Base-by-base conservation (phyloP, 2,329 filamentous ascomycete species). In the Macrophomina tecta region DNA sequence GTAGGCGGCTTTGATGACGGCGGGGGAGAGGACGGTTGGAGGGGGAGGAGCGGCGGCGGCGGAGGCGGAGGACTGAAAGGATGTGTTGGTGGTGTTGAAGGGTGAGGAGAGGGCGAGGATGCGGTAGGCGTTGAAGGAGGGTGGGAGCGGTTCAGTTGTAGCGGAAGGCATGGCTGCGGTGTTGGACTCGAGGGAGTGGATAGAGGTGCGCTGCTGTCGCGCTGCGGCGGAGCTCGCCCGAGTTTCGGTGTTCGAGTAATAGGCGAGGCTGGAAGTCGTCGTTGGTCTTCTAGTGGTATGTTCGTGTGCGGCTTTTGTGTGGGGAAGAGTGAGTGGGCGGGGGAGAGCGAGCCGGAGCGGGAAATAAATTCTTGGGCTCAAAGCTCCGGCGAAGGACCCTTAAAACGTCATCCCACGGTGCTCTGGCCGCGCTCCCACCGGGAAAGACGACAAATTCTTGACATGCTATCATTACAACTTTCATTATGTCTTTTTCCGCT, bases 1-100 rank as follows among this genome's bases (percentile, higher is more conserved):
- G 73, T 89, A 89, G 9, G 87, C 87, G 14, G 40, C 38, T 42
- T 68, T 70, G 42, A 71, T 36, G 11, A 34, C 52, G 40, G 49
- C 32, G 28, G 48, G 14, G 14, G 60, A 32, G 23, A 36, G 61
- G 67, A 68, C 14, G 45, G 60, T 42, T 30, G 49, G 62, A 5
- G 55, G 38, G 5, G 36, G 40, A 12, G 55, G 7, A 6, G 16
- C 30, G 30, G 51, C 16, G 7, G 51, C 5, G 9, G 34, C 16
- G 16, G 16, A 12, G 30, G 51, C 16, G 7, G 51, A 6, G 9
- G 34, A 28, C 1, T n/a, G 32, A n/a, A 23, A 32, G 18, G 63
- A 18, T 1, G 28, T 34, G 8, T 28, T 34, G 51, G n/a, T 23
- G 52, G 14, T 51, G 60, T 9, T 48, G 46, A 46, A 46, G 14